Conservation (phyloP, 2,329 filamentous ascomycete species). For the Aspergillus aculeatinus region DNA sequence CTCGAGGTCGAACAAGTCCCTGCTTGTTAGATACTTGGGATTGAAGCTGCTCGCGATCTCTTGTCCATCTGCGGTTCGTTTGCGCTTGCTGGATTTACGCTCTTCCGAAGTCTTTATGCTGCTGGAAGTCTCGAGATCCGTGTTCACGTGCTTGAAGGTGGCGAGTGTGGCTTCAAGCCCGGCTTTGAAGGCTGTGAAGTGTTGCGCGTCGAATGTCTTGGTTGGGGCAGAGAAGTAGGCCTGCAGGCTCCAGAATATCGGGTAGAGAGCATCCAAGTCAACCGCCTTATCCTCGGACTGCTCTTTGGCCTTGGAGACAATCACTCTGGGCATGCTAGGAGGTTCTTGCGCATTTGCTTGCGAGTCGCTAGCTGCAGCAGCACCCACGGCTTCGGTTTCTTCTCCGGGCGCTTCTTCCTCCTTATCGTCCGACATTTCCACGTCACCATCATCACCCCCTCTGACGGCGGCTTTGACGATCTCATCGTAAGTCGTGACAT, state of each 20-base stretch:
- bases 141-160: constrained; percentile 72
- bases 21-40: constrained; percentile 96
- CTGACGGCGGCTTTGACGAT: constrained; percentile 38
- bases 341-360: constrained; percentile 16
- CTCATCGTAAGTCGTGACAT: constrained; percentile 81
- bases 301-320: constrained; percentile 23
- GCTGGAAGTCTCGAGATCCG: constrained; percentile 67
- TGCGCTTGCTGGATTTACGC: constrained; percentile 68
- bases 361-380: constrained; percentile 17
- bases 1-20: constrained; percentile 93
- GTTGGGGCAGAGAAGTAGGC: constrained; percentile 88
- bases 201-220: constrained; percentile 68
- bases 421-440: constrained; percentile 55
- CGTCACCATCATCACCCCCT: constrained; percentile 61
- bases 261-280: constrained; percentile 74
- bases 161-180: constrained; percentile 63
- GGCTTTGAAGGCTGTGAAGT: constrained; percentile 65
- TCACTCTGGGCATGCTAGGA: constrained; percentile 26
- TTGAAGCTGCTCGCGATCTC: constrained; percentile 78
- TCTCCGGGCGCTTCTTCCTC: constrained; percentile 33
- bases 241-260: constrained; percentile 91
- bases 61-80: constrained; percentile 60
- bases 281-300: constrained; percentile 45
- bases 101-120: constrained; percentile 61
- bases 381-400: constrained; percentile 23